Conservation (phyloP, 139 green algal genomes). For the Pleodorina starrii region DNA sequence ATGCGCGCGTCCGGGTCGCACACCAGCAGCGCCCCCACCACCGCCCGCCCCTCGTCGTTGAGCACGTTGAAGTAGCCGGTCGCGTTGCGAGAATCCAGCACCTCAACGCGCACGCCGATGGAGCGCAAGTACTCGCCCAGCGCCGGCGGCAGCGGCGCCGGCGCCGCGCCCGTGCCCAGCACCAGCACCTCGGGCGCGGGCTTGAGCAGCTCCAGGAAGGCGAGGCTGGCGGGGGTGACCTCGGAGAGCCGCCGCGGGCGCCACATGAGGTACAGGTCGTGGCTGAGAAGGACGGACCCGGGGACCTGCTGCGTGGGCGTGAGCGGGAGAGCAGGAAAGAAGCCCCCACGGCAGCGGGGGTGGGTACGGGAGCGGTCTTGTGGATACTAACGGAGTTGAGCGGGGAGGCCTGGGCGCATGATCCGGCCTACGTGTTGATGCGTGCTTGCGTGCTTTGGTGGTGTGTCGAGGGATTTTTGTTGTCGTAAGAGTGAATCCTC, state of each 20-base stretch:
- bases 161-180: conserved; percentile 55
- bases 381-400: too few relatives aligned
- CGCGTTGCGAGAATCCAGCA: conserved; percentile 78
- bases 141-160: conserved; percentile 52
- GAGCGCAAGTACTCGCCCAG: conserved; percentile 52
- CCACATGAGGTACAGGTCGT: conserved; percentile 65
- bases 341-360: too few relatives aligned
- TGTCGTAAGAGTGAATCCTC: too few relatives aligned
- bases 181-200: conserved; percentile 68
- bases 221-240: conserved; percentile 57
- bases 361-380: too few relatives aligned
- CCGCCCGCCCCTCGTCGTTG: conserved; percentile 81
- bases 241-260: conserved; percentile 54
- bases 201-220: conserved; percentile 61
- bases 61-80: conserved; percentile 84
- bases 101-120: conserved; percentile 69
- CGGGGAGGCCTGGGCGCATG: too few relatives aligned
- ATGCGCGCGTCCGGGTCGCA: conserved; percentile 49
- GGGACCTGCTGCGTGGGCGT: conserved; percentile 56
- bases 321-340: too few relatives aligned
- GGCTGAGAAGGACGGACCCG: conserved; percentile 53
- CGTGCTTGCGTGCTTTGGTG: too few relatives aligned
- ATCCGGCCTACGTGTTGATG: too few relatives aligned
- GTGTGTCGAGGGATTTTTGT: too few relatives aligned
- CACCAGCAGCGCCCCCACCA: conserved; percentile 76